Evolutionary conservation across 805 yeast species (phyloP), one percentile per base, ranked within the genome.

Genomic region (Cyberlindnera amylophila): DNA sequence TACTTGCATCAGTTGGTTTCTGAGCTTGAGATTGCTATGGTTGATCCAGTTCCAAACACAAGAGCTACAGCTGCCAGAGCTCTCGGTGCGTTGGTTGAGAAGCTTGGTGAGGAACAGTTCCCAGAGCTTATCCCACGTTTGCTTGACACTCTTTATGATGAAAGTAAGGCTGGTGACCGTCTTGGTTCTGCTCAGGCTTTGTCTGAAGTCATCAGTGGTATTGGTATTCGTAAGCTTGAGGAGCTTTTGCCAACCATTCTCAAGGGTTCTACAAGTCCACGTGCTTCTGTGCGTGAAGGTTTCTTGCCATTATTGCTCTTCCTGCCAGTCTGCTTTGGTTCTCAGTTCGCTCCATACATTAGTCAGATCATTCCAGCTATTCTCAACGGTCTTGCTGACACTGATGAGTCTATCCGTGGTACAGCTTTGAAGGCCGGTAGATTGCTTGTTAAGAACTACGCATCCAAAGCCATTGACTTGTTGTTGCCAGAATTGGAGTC

Each of bases 21-120:
- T 10, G 96, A 89, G 54, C 75, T 93, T 46, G 96, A 93, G 62
- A 72, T 77, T 33, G 95, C 98, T 6, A 91, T 93, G 96, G 96
- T 95, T 38, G 99, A 93, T 55, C 99, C 99, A 1, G 99, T 93
- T 39, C 96, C 98, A 26, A 86, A 81, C 32, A 93, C 99, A 0
- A 80, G 98, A 62, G 95, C 98, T 1, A 93, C 96, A 16, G 98
- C 98, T 18, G 90, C 97, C 16, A 81, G 97, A 65, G 99, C 99
- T 0, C 69, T 93, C 39, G 99, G 99, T 53, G 88, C 97, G 0
- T 72, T 93, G 49, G 96, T 95, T 36, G 98, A 93, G 62, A 91
- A 90, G 61, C 72, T 93, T 32, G 99, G 99, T 42, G 99, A 93
- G 65, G 96, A 87, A 36, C 82, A 79, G 53, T 90, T 93, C 87